Evolutionary conservation across 2,329 filamentous ascomycete genomes (phyloP).

Genomic region (Chrysosporium keratinophilum): DNA sequence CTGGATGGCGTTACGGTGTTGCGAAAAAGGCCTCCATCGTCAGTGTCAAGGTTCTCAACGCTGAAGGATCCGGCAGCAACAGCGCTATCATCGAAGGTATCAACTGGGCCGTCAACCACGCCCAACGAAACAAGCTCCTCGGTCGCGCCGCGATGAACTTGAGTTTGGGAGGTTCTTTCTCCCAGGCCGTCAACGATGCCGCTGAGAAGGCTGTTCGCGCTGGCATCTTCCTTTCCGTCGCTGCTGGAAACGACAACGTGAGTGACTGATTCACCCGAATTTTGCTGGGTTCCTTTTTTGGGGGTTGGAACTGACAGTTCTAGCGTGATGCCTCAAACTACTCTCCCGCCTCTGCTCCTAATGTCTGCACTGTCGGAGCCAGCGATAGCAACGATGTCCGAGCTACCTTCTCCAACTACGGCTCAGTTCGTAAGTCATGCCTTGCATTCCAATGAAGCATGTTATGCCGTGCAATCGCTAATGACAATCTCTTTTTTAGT

Average conservation of each 20-base stretch:
- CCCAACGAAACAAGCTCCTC: conserved; percentile 22
- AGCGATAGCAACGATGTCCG: conserved; percentile 26
- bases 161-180: conserved; percentile 29
- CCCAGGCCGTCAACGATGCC: conserved; percentile 31
- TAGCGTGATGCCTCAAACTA: conserved; percentile 26
- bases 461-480: not conserved
- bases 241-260: conserved; percentile 33
- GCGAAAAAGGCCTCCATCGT: conserved; percentile 31
- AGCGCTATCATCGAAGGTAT: conserved; percentile 43
- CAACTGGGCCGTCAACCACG: conserved; percentile 30
- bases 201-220: conserved; percentile 28
- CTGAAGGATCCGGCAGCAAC: conserved; percentile 37
- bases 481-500: conserved; percentile 22
- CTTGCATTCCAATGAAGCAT: not conserved
- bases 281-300: not conserved
- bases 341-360: conserved; percentile 31
- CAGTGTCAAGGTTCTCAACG: conserved; percentile 43
- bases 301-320: not conserved
- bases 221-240: conserved; percentile 35
- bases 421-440: conserved; percentile 26
- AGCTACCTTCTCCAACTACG: conserved; percentile 35
- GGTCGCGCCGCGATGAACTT: conserved; percentile 29
- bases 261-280: conserved; percentile 4
- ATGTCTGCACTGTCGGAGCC: conserved; percentile 36
- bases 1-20: conserved; percentile 28